Evolutionary conservation across 345 rosid species (phyloP), one percentile per base, ranked within the genome.

Genomic region (Raphanus raphanistrum): DNA sequence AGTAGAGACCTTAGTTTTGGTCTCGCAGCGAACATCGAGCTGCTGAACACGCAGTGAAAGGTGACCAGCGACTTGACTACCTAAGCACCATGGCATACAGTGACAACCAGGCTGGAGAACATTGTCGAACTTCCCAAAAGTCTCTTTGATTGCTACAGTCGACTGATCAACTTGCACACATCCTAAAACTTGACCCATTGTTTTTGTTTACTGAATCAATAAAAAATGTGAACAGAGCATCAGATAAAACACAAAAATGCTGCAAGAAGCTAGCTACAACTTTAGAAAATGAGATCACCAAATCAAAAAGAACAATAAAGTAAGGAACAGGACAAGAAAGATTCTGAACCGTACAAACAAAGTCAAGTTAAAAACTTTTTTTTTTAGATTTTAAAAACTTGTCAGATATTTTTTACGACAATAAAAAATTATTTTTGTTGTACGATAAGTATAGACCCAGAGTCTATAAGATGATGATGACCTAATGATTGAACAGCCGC

Each of bases 11-110:
- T 88, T 91, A 27, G 98, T 89, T 84, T 93, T 91, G 35, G 98
- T 93, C 86, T 93, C 98, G 35, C 97, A 91, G 36, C 87, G 87
- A 55, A 91, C 97, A 83, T 93, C 97, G 61, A 91, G 81, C 84
- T 89, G 94, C 71, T 91, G 94, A 71, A 91, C 85, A 68, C 96
- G 93, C 41, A 91, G 75, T 0, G 96, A 77, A 68, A 91, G 89
- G 17, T 76, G 84, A 69, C 97, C 94, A 69, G 92, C 92, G 12
- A 86, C 16, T 76, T 88, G 90, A 54, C 86, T 84, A 10, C 97
- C 97, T 1, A 89, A 79, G 60, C 85, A 91, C 97, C 97, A 91
- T 15, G 97, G 97, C 77, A 91, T 66, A 75, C 92, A 91, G 61
- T 91, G 94, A 73, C 92, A 91, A 59, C 94, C 97, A 38, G 97